Conservation (phyloP, 805 yeast species). For the Komagataella pastoris region DNA sequence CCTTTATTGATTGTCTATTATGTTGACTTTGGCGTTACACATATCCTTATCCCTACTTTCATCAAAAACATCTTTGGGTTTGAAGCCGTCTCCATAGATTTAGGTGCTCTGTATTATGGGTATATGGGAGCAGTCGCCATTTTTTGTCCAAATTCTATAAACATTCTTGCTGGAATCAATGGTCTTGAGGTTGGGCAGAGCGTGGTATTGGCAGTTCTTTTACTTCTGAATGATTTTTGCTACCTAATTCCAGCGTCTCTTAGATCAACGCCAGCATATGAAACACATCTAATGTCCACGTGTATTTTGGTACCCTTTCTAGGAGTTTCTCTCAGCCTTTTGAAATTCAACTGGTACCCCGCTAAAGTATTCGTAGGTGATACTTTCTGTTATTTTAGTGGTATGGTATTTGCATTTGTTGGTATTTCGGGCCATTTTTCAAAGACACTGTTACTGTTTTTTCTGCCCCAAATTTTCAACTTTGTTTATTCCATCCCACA, state of each 20-base stretch:
- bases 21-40: conserved; percentile 87
- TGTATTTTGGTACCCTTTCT: conserved; percentile 74
- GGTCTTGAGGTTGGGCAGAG: conserved; percentile 97
- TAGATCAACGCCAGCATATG: conserved; percentile 41
- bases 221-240: conserved; percentile 64
- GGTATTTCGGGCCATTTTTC: conserved; percentile 95
- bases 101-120: conserved; percentile 67
- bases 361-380: conserved; percentile 94
- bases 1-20: conserved; percentile 87
- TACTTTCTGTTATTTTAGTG: conserved; percentile 94
- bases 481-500: conserved; percentile 91
- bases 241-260: conserved; percentile 33
- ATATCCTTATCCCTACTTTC: conserved; percentile 69
- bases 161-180: conserved; percentile 90
- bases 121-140: conserved; percentile 91
- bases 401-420: conserved; percentile 96
- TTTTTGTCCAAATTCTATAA: conserved; percentile 92
- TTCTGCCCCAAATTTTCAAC: conserved; percentile 85
- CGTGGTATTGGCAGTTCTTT: conserved; percentile 56
- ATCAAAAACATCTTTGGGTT: conserved; percentile 27
- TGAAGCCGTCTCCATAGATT: conserved; percentile 43
- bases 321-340: conserved; percentile 69
- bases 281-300: conserved; percentile 72
- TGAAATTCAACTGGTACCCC: conserved; percentile 81
- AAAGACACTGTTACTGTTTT: conserved; percentile 75